phyloP scores from a whole-genome alignment of 2,329 filamentous ascomycete species.

The Calonectria montana region DNA sequence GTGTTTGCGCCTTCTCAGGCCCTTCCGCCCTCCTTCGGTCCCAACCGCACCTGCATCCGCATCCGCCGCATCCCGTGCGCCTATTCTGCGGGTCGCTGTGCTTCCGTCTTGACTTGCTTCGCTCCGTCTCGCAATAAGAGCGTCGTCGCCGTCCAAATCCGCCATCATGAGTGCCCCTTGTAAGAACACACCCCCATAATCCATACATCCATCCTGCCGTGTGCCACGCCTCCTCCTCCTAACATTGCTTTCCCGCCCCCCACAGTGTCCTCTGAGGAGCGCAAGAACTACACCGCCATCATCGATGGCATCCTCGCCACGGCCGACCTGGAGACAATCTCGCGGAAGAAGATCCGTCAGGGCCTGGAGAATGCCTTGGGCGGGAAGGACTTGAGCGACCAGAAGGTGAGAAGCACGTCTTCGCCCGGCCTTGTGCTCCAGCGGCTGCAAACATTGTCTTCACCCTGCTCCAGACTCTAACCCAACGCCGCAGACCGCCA shows the following conservation, averaged over 20 bases:
- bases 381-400: constrained; percentile 67
- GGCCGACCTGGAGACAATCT: constrained; percentile 71
- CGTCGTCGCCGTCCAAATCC: constrained; percentile 6
- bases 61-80: constrained; percentile 6
- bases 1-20: constrained; percentile 18
- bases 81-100: constrained; percentile 1
- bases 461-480: constrained; percentile 3
- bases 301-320: constrained; percentile 70
- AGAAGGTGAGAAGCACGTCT: constrained; percentile 60
- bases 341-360: constrained; percentile 71
- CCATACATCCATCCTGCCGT: not conserved
- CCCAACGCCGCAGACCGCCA: constrained; percentile 64
- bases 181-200: constrained; percentile 29
- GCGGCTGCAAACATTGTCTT: constrained; percentile 5
- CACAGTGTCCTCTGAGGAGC: constrained; percentile 63
- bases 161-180: constrained; percentile 42
- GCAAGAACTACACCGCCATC: constrained; percentile 64
- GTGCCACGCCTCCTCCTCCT: not conserved
- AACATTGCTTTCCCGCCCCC: constrained; percentile 8
- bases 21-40: constrained; percentile 2
- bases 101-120: not conserved
- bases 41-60: constrained; percentile 24
- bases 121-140: constrained; percentile 11
- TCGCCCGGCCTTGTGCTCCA: not conserved
- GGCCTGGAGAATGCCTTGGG: constrained; percentile 65